Conservation (phyloP, 2,329 filamentous ascomycete species). For the Fusarium sp. region DNA sequence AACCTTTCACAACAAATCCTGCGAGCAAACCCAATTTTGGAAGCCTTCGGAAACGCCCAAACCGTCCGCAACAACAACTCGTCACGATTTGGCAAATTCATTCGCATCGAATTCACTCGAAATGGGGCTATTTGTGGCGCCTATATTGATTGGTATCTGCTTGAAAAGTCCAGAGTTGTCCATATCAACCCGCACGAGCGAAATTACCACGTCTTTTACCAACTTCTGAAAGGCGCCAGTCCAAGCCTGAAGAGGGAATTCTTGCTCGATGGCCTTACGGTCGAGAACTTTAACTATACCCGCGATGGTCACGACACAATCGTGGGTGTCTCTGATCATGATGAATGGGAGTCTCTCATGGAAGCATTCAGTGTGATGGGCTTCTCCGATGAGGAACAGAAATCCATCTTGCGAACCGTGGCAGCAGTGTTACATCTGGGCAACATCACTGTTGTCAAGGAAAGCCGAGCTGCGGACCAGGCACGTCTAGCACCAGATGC, state of each 20-base stretch:
- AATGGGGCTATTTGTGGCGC: constrained; percentile 92
- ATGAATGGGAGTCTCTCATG: constrained; percentile 90
- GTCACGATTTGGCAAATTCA: constrained; percentile 98
- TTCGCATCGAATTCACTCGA: constrained; percentile 93
- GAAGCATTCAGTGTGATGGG: constrained; percentile 97
- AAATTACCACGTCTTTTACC: constrained; percentile 98
- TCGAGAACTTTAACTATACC: constrained; percentile 93
- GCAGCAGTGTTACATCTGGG: constrained; percentile 94
- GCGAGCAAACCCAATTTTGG: constrained; percentile 94
- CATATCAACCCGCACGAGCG: constrained; percentile 88
- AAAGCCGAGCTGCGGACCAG: constrained; percentile 91
- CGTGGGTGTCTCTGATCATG: constrained; percentile 86
- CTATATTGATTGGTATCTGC: constrained; percentile 97
- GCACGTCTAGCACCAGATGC: constrained; percentile 84
- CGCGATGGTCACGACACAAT: constrained; percentile 93
- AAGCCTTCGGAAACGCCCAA: constrained; percentile 98
- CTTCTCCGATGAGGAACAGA: constrained; percentile 87
- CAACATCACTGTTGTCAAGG: constrained; percentile 90
- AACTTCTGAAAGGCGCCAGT: constrained; percentile 88
- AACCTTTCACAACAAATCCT: constrained; percentile 97
- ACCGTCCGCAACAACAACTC: constrained; percentile 99
- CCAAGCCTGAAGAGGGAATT: constrained; percentile 79
- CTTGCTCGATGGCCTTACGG: constrained; percentile 78
- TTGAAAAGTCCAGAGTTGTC: constrained; percentile 98
- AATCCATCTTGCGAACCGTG: constrained; percentile 85